Evolutionary conservation across 805 yeast genomes (phyloP).

Genomic region (Candida vaughaniae): DNA sequence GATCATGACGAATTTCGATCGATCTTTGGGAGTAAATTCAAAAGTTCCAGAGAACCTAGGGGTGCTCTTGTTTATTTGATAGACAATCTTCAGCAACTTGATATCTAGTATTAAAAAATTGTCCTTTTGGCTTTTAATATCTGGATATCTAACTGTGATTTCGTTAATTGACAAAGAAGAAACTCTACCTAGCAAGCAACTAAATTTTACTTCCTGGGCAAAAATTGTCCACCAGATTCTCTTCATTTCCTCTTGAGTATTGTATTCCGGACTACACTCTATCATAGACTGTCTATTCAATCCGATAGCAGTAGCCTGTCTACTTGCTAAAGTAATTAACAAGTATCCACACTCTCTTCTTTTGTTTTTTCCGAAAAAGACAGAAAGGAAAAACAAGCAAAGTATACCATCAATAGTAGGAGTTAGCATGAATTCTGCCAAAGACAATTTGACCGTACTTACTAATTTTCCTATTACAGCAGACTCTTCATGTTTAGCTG

Average conservation of each 20-base stretch:
- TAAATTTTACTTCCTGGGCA: slow-evolving; percentile 38
- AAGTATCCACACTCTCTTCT: slow-evolving; percentile 9
- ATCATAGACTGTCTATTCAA: slow-evolving; percentile 6
- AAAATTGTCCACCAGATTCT: slow-evolving; percentile 46
- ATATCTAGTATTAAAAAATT: no score
- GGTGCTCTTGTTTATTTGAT: no score
- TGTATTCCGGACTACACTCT: slow-evolving; percentile 2
- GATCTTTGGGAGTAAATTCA: no score
- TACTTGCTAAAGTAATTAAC: slow-evolving; percentile 3
- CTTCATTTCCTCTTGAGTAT: slow-evolving; percentile 31
- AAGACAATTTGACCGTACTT: background rate
- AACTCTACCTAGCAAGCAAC: no score
- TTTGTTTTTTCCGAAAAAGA: slow-evolving; percentile 2
- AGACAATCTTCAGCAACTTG: no score
- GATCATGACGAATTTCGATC: no score
- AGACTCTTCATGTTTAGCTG: background rate
- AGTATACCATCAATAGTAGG: slow-evolving; percentile 3
- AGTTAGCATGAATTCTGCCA: slow-evolving; percentile 1
- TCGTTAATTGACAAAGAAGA: no score
- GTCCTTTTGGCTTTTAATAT: no score
- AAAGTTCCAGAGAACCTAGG: no score
- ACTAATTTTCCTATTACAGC: background rate
- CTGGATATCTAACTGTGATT: no score
- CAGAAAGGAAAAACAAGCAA: background rate
- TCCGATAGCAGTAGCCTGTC: slow-evolving; percentile 9